Evolutionary conservation across 2,329 filamentous ascomycete genomes (phyloP).

Genomic region (Cytospora piceae): DNA sequence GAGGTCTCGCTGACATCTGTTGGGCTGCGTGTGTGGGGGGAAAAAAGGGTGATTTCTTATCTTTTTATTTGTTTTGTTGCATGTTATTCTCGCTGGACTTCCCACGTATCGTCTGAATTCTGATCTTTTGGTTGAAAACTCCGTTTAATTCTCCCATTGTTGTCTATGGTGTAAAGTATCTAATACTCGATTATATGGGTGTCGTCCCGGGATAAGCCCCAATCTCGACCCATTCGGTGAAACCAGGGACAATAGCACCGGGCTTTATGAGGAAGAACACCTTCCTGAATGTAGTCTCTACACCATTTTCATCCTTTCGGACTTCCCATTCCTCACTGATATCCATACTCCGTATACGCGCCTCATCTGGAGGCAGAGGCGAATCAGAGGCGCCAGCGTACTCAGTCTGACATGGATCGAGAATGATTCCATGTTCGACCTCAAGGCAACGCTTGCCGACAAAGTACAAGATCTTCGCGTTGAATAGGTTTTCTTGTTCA

Average conservation of each 20-base stretch:
- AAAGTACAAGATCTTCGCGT: slow-evolving; percentile 38
- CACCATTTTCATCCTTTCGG: slow-evolving; percentile 10
- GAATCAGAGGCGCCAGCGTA: not conserved
- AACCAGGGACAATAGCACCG: slow-evolving; percentile 14
- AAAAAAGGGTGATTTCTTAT: no score
- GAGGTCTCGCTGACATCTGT: no score
- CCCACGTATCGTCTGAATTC: not conserved
- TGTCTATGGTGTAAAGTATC: not conserved
- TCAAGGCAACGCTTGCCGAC: slow-evolving; percentile 41
- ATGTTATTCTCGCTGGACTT: not conserved
- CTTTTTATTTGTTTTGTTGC: no score
- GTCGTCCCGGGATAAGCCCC: not conserved
- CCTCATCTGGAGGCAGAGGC: slow-evolving; percentile 14
- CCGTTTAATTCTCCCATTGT: not conserved
- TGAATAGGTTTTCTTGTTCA: slow-evolving; percentile 47
- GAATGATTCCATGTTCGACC: slow-evolving; percentile 41
- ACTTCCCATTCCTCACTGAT: slow-evolving; percentile 15
- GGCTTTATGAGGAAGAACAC: slow-evolving; percentile 17
- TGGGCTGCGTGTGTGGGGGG: no score
- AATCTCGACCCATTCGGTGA: slow-evolving; percentile 22
- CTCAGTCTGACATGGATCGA: slow-evolving; percentile 26
- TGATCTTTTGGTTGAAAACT: accelerated
- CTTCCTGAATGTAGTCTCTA: slow-evolving; percentile 12
- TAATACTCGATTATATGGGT: not conserved
- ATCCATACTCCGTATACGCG: slow-evolving; percentile 15